Percentiles rank a stretch among this genome's conserved stretches.
These are phyloP conservation scores for Waltergamsia citrina DNA, from an alignment of 2,329 filamentous ascomycete genomes.

Conservation along the genomic window DNA sequence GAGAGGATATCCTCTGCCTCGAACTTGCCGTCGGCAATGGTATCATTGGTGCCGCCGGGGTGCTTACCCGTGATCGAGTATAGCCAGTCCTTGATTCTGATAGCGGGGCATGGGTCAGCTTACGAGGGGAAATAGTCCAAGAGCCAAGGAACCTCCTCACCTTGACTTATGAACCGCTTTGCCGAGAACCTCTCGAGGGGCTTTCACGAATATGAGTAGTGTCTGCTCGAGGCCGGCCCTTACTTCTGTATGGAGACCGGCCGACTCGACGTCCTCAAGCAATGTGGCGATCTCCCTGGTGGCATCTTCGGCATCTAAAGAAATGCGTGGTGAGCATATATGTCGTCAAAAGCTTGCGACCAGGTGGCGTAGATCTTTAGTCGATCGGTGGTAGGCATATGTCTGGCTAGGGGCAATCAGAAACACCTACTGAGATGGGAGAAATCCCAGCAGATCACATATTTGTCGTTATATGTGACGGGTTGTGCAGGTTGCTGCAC, in stretches of 20 bases:
- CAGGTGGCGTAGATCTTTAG: too few species aligned
- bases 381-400: too few species aligned
- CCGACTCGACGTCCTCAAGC: constrained; percentile 47
- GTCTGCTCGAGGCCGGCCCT: constrained; percentile 59
- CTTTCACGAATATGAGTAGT: constrained; percentile 57
- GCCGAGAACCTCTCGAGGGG: constrained; percentile 51
- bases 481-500: background rate
- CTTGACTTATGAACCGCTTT: constrained; percentile 59
- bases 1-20: constrained; percentile 64
- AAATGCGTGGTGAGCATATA: too few species aligned
- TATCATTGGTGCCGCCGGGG: constrained; percentile 43
- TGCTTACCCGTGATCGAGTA: constrained; percentile 58
- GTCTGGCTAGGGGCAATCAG: too few species aligned
- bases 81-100: constrained; percentile 66
- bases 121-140: background rate
- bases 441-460: constrained; percentile 29
- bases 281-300: constrained; percentile 30
- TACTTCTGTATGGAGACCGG: constrained; percentile 62
- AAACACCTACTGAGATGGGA: constrained; percentile 17
- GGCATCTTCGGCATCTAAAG: constrained; percentile 22
- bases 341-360: too few species aligned
- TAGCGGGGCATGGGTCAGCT: background rate
- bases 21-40: constrained; percentile 36
- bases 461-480: constrained; percentile 20
- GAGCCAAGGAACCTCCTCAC: too few species aligned